Base-by-base conservation (phyloP, 2,329 filamentous ascomycete species). In the Mycosphaerelloides madeirae region DNA sequence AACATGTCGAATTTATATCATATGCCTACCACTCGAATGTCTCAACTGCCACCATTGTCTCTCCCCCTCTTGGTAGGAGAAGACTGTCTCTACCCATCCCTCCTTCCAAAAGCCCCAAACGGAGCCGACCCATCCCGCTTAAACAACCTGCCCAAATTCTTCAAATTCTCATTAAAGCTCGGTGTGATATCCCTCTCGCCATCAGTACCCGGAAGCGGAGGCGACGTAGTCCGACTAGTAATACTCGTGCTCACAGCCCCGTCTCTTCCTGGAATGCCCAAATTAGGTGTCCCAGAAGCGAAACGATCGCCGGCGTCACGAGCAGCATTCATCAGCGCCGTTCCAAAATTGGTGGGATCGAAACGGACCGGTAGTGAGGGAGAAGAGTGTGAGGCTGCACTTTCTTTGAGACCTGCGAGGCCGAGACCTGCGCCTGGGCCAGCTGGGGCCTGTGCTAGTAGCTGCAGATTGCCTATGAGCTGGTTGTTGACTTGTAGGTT, bases 111-210 rank as follows among this genome's bases (percentile, higher is more conserved):
- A 11, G 58, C 59, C n/a, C 59, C 58, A 48, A 62, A 77, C 8
- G 45, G 48, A 2, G 83, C 80, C 22, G 86, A 85, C 52, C 91
- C 83, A 70, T 96, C 91, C 52, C 91, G 75, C 51, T 85, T 82
- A 72, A 97, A 97, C 70, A 97, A 96, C 68, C 95, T 96, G 18
- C 91, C 91, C 68, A 98, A 87, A 65, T 88, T 95, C 71, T 88
- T 90, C 67, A 97, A 65, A 67, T 96, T 96, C 68, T 95, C 90
- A 63, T 96, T 95, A 53, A 96, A 79, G 41, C 85, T 87, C 6
- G 79, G 80, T 58, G 84, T 81, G 43, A 79, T 62, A 53, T 43
- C 53, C 35, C 50, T 56, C 34, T 65, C 57, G 31, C 48, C 56
- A 22, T 48, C 55, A 15, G 38, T 51, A 19, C 52, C 56, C 19